phyloP scores from a whole-genome alignment of 2,329 filamentous ascomycete species.

The Apiospora rasikravindrae region DNA sequence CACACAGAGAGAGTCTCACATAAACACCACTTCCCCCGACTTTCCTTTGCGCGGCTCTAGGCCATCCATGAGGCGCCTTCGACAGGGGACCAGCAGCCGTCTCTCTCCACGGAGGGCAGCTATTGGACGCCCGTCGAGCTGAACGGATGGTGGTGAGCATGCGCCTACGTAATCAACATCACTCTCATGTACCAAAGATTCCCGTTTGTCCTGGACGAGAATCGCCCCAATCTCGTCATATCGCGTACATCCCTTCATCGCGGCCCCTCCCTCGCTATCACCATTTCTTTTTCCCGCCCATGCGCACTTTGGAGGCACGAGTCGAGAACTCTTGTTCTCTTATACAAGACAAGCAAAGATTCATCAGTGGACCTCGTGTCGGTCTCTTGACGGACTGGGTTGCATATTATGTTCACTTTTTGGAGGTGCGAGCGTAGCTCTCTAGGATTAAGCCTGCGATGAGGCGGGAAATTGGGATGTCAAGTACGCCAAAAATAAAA shows the following conservation, averaged over 20 bases:
- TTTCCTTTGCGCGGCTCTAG: conserved; percentile 30
- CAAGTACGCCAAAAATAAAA: background rate
- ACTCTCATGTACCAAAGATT: conserved; percentile 20
- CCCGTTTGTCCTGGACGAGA: conserved; percentile 21
- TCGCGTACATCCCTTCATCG: background rate
- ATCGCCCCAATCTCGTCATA: conserved; percentile 26
- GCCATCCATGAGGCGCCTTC: background rate
- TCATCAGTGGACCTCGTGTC: background rate
- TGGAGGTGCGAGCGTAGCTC: background rate
- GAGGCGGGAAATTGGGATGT: conserved; percentile 12
- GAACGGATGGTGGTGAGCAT: background rate
- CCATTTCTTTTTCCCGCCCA: conserved; percentile 4
- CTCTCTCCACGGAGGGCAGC: background rate
- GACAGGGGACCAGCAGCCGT: background rate
- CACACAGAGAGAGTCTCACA: conserved; percentile 16
- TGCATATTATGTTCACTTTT: conserved; percentile 14
- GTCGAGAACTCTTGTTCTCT: background rate
- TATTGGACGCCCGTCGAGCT: background rate
- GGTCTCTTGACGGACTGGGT: conserved; percentile 10
- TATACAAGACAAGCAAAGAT: background rate
- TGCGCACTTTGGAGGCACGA: conserved; percentile 1
- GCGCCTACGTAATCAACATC: conserved; percentile 18
- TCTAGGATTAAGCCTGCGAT: conserved; percentile 16
- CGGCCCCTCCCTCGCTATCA: conserved; percentile 1
- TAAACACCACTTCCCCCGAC: conserved; percentile 26